Conservation (phyloP, 1,284 basidiomycete genomes). For the Puccinia horiana region DNA sequence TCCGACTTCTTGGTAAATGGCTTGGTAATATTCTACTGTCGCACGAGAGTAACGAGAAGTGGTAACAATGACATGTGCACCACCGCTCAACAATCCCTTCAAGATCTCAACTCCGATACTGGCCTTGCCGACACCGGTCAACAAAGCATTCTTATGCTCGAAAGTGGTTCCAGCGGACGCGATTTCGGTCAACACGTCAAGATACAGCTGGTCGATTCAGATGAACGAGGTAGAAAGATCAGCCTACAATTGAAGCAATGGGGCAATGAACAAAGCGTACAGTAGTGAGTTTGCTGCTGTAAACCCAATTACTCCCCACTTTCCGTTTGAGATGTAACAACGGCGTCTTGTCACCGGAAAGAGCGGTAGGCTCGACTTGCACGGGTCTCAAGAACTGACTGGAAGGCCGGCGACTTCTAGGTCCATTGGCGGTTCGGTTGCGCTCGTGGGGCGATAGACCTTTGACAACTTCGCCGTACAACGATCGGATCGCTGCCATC, state of each 20-base stretch:
- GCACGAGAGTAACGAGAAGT: conserved; percentile 91
- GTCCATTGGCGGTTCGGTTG: conserved; percentile 52
- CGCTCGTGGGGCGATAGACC: conserved; percentile 49
- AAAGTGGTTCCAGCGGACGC: conserved; percentile 97
- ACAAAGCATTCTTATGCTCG: conserved; percentile 95
- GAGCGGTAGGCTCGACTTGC: conserved; percentile 68
- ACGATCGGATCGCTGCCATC: conserved; percentile 92
- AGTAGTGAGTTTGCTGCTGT: conserved; percentile 86
- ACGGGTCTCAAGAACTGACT: conserved; percentile 93
- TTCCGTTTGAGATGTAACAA: conserved; percentile 95
- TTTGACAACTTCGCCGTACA: conserved; percentile 90
- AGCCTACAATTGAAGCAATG: conserved; percentile 66
- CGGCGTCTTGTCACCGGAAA: conserved; percentile 86
- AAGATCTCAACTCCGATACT: conserved; percentile 97
- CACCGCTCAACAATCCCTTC: conserved; percentile 92
- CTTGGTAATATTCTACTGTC: conserved; percentile 97
- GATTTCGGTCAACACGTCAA: conserved; percentile 95
- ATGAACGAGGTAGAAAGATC: neutral
- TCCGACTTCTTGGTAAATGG: conserved; percentile 92
- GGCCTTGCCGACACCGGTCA: conserved; percentile 95
- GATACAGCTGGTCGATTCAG: conserved; percentile 62
- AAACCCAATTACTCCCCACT: conserved; percentile 93
- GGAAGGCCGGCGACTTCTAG: conserved; percentile 78
- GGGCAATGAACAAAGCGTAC: conserved; percentile 6
- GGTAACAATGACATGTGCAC: conserved; percentile 93